Conservation (phyloP, 1,284 basidiomycete genomes). For the Pseudozyma thailandica region DNA sequence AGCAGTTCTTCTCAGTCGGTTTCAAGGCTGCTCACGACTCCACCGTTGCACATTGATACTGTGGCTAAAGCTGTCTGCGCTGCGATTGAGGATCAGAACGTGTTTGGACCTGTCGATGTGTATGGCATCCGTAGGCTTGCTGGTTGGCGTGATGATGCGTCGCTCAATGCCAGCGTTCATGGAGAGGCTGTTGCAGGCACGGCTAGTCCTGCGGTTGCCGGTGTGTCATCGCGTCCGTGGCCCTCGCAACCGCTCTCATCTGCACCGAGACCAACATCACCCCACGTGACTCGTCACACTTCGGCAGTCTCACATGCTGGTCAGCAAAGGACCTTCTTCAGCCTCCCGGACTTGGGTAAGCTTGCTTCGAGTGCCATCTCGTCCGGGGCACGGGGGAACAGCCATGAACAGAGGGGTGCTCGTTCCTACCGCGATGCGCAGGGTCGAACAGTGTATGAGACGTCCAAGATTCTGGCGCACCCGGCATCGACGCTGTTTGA, state of each 20-base stretch:
- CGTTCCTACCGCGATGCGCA: slow-evolving; percentile 32
- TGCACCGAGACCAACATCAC: slow-evolving; percentile 9
- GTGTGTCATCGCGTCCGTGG: slow-evolving; percentile 6
- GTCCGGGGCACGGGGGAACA: slow-evolving; percentile 1
- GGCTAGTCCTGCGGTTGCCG: no score
- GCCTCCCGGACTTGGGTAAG: slow-evolving; percentile 44
- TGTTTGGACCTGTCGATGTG: slow-evolving; percentile 48
- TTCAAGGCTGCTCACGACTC: slow-evolving; percentile 80
- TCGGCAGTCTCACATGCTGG: slow-evolving; percentile 10
- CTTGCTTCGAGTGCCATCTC: slow-evolving; percentile 31
- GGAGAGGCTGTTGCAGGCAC: slow-evolving; percentile 11
- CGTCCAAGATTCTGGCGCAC: slow-evolving; percentile 24
- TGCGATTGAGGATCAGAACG: slow-evolving; percentile 69
- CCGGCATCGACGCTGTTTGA: slow-evolving; percentile 78
- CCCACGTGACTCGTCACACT: slow-evolving; percentile 11
- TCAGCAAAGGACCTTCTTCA: slow-evolving; percentile 41
- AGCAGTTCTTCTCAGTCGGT: slow-evolving; percentile 72
- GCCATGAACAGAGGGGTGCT: neutral
- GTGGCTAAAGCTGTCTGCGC: slow-evolving; percentile 84
- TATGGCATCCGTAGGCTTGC: slow-evolving; percentile 54
- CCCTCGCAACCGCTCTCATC: slow-evolving; percentile 19
- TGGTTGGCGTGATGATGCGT: slow-evolving; percentile 52
- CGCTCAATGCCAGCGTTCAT: slow-evolving; percentile 19
- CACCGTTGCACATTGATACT: slow-evolving; percentile 94
- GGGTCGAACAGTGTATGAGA: slow-evolving; percentile 38